Evolutionary conservation across 306 rosid genomes (phyloP), one percentile per base, ranked within the genome.

Genomic region (Vachellia collinsii): DNA sequence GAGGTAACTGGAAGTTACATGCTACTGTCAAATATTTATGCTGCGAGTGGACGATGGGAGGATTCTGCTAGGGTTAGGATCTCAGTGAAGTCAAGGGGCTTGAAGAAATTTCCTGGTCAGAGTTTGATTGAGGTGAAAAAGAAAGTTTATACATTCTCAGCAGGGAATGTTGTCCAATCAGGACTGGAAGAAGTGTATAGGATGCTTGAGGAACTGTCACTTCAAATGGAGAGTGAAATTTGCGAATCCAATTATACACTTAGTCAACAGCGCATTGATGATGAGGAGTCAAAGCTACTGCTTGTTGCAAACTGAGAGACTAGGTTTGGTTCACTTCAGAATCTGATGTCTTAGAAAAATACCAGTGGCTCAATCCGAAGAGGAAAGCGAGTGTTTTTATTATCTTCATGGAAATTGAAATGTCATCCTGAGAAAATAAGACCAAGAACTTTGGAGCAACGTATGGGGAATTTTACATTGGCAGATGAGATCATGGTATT

Each of bases 91-190:
- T 46, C 82, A 82, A 88, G 89, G 70, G 97, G 97, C 39, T 78
- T 88, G 4, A 91, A 86, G 87, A 92, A 91, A 81, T 83, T 80
- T 74, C 85, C 91, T 11, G 94, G 97, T 23, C 90, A 84, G 81
- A 94, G 98, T 83, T 92, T 91, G 97, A 92, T 94, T 65, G 91
- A 89, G 88, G 89, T 94, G 79, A 86, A 89, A 81, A 88, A 88
- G 80, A 85, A 84, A 82, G 83, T 90, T 51, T 82, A 89, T 67
- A 77, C 83, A 71, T 94, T 94, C 87, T 81, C 87, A 41, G 93
- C 99, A 47, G 92, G 91, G 79, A 86, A 85, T 73, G 44, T 90
- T 12, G 72, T 77, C 62, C 87, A 82, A 58, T 83, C 54, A 67
- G 90, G 83, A 41, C 79, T 78, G 54, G 90, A 77, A 65, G 85